Evolutionary conservation across 2,329 filamentous ascomycete species (phyloP), one percentile per base, ranked within the genome.

Genomic region (Penicillium sp.): DNA sequence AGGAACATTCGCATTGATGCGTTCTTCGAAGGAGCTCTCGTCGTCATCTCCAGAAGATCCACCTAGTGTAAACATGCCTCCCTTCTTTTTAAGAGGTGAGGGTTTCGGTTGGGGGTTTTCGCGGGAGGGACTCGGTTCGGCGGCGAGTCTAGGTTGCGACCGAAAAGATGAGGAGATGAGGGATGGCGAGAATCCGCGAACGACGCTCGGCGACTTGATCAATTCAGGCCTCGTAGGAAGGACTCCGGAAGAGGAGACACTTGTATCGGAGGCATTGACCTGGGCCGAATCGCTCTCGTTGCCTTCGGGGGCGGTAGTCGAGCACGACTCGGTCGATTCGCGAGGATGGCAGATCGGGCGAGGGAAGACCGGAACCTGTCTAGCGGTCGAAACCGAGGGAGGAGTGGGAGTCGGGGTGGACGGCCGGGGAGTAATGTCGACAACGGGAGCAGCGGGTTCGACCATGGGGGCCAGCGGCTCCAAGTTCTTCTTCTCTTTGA

Each of bases 1-100:
- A 13, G 73, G 71, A 14, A 61, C 76, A 68, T 52, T 79, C 70
- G 65, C 78, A 63, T 65, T 82, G 58, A 90, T 80, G 59, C 79
- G 77, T 40, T 81, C 79, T 57, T 87, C 83, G 41, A 86, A 81
- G 0, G 90, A 95, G 69, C 86, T 89, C 56, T 89, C 86, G 54
- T 89, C 86, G 53, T 94, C 90, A 61, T 92, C 90, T 27, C 87
- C 91, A 45, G 89, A 95, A 0, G 90, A 95, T 46, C 90, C 91
- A 44, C 91, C 91, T 6, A 96, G 80, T 5, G 79, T 77, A 61
- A 83, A 83, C 72, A 86, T 84, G 44, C 84, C 80, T 62, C 83
- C 82, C 63, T 90, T 87, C 59, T 82, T 83, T 75, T 88, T 90
- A 51, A 74, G 64, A 60, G 74, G 68, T 5, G 68, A 69, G 33